A percentile compares a stretch with the other conserved stretches of the same genome.
These are phyloP conservation scores for Anaeromyces robustus DNA, from an alignment of 192 early-diverging fungal species.

Conservation along the genomic window DNA sequence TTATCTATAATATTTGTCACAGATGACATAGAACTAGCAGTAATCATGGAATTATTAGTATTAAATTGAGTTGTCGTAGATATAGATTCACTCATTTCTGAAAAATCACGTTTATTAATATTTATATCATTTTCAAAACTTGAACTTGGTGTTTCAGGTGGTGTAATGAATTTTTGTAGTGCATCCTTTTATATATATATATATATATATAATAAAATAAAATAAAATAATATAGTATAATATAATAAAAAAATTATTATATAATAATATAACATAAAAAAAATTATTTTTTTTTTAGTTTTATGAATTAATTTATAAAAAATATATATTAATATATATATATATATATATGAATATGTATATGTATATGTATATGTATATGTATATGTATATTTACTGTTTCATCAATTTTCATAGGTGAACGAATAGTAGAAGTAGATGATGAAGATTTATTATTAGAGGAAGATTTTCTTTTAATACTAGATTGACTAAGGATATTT, in stretches of 20 bases:
- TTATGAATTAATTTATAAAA: no score
- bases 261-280: no score
- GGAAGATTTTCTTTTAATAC: background rate
- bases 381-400: background rate
- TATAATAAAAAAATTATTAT: no score
- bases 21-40: background rate
- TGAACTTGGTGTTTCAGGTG: background rate
- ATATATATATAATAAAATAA: no score
- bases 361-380: no score
- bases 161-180: background rate
- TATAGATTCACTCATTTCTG: background rate
- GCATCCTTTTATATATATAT: background rate
- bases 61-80: background rate
- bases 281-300: no score
- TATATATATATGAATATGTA: no score
- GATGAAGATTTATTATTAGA: background rate
- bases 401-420: background rate
- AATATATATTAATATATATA: no score
- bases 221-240: no score
- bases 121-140: background rate
- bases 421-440: background rate
- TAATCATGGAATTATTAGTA: background rate
- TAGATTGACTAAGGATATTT: background rate
- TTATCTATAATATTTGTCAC: background rate
- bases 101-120: background rate